These are phyloP conservation scores for Lasiosphaeria ovina DNA, from an alignment of 495 filamentous ascomycete genomes.

Conservation along the genomic window DNA sequence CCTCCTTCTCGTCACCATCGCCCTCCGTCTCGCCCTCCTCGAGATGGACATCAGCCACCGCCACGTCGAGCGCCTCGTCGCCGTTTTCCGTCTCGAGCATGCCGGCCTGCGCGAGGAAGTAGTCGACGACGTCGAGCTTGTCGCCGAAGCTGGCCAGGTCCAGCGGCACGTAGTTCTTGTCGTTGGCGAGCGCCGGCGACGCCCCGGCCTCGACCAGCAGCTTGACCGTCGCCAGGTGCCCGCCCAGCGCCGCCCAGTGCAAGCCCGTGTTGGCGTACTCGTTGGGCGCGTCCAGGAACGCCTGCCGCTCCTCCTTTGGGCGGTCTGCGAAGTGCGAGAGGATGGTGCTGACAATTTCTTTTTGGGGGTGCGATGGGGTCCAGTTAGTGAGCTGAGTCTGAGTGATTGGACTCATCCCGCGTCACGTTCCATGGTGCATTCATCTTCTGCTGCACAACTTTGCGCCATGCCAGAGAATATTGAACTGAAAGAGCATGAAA, in stretches of 20 bases:
- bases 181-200: conserved; percentile 70
- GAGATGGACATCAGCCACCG: conserved; percentile 27
- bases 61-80: conserved; percentile 30
- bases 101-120: conserved; percentile 56
- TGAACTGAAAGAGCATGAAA: not conserved
- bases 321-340: conserved; percentile 36
- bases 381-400: not conserved
- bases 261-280: conserved; percentile 80
- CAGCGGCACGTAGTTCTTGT: conserved; percentile 79
- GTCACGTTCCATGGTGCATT: not conserved
- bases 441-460: not conserved
- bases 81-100: conserved; percentile 53
- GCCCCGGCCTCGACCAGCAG: conserved; percentile 61
- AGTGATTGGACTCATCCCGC: not conserved
- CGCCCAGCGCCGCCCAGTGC: conserved; percentile 90
- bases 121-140: conserved; percentile 65
- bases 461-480: not conserved
- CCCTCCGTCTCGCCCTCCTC: conserved; percentile 14
- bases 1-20: conserved; percentile 5
- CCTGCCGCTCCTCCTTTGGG: conserved; percentile 31
- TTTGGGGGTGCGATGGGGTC: not conserved
- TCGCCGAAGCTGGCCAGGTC: conserved; percentile 78
- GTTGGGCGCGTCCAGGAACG: conserved; percentile 68
- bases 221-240: conserved; percentile 78
- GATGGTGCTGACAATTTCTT: conserved; percentile 43